Percentiles rank a stretch among this genome's conserved stretches.
Conservation (phyloP, 345 rosid genomes). For the Arabis hirsuta region DNA sequence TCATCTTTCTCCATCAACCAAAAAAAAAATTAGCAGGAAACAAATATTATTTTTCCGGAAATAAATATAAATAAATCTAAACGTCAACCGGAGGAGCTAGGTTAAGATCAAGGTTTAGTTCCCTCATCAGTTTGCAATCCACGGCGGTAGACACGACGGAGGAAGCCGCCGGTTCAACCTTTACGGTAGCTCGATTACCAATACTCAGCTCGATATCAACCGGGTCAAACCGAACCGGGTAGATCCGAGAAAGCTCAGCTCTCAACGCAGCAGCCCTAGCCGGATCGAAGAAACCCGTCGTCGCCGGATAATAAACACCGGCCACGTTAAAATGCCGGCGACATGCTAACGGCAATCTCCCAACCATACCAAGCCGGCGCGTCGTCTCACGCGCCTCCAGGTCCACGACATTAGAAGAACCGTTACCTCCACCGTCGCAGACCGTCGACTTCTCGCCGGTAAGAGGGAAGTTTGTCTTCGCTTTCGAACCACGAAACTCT, state of each 20-base stretch:
- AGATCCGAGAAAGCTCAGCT: constrained; percentile 42
- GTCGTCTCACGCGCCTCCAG: constrained; percentile 44
- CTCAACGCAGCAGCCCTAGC: constrained; percentile 46
- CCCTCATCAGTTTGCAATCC: constrained; percentile 28
- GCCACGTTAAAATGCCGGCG: constrained; percentile 41
- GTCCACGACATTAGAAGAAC: constrained; percentile 42
- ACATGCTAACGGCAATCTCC: constrained; percentile 58
- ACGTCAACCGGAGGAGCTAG: constrained; percentile 70
- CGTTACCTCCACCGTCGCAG: constrained; percentile 19
- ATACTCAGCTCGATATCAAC: constrained; percentile 39
- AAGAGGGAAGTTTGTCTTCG: constrained; percentile 69
- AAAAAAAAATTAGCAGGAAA: constrained; percentile 19
- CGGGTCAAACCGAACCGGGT: constrained; percentile 55
- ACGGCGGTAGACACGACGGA: no score
- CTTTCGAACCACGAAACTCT: constrained; percentile 66
- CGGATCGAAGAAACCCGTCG: constrained; percentile 42
- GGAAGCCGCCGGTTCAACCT: constrained; percentile 38
- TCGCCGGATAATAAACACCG: neutral
- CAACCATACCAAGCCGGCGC: constrained; percentile 32
- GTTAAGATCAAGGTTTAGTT: constrained; percentile 65
- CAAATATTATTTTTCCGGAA: constrained; percentile 6
- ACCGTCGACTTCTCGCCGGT: constrained; percentile 29
- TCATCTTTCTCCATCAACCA: neutral
- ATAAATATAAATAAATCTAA: constrained; percentile 34
- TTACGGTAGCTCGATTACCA: constrained; percentile 40